Evolutionary conservation across 2,329 filamentous ascomycete species (phyloP).

Genomic region (Didymella pomorum): DNA sequence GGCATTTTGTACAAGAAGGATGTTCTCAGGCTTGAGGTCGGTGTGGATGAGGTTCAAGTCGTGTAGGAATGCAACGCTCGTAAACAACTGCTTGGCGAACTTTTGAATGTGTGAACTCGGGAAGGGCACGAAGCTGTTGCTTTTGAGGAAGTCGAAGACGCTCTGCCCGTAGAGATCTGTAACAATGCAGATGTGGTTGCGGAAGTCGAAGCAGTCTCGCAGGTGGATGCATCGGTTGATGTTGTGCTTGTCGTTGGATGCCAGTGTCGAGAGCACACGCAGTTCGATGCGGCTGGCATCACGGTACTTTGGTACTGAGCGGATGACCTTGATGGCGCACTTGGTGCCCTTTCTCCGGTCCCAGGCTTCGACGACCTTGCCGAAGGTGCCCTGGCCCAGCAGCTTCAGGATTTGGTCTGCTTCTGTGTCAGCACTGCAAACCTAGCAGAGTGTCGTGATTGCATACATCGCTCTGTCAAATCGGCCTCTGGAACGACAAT

Average conservation of each 20-base stretch:
- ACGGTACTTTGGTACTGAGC: slow-evolving; percentile 97
- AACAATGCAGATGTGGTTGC: slow-evolving; percentile 92
- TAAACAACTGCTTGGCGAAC: slow-evolving; percentile 94
- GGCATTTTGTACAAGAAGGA: slow-evolving; percentile 68
- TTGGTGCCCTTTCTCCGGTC: slow-evolving; percentile 79
- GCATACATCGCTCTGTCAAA: slow-evolving; percentile 87
- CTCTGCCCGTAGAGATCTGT: slow-evolving; percentile 86
- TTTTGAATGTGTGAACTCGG: slow-evolving; percentile 98
- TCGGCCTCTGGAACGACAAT: slow-evolving; percentile 88
- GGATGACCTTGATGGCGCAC: slow-evolving; percentile 97
- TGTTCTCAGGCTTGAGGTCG: slow-evolving; percentile 73
- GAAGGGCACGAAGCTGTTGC: slow-evolving; percentile 93
- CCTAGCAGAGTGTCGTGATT: not conserved
- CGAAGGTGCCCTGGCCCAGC: slow-evolving; percentile 95
- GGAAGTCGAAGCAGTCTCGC: slow-evolving; percentile 95
- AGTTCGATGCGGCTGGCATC: slow-evolving; percentile 96
- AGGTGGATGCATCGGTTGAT: slow-evolving; percentile 97
- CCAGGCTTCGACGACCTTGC: slow-evolving; percentile 93
- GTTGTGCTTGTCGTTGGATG: slow-evolving; percentile 89
- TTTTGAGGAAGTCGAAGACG: slow-evolving; percentile 97
- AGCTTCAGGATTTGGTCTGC: slow-evolving; percentile 87
- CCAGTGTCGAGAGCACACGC: slow-evolving; percentile 87
- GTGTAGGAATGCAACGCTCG: slow-evolving; percentile 97
- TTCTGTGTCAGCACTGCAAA: slow-evolving; percentile 25
- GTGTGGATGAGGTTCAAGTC: slow-evolving; percentile 98